phyloP scores from a whole-genome alignment of 1,284 basidiomycete species.

The Takashimella tepidaria region DNA sequence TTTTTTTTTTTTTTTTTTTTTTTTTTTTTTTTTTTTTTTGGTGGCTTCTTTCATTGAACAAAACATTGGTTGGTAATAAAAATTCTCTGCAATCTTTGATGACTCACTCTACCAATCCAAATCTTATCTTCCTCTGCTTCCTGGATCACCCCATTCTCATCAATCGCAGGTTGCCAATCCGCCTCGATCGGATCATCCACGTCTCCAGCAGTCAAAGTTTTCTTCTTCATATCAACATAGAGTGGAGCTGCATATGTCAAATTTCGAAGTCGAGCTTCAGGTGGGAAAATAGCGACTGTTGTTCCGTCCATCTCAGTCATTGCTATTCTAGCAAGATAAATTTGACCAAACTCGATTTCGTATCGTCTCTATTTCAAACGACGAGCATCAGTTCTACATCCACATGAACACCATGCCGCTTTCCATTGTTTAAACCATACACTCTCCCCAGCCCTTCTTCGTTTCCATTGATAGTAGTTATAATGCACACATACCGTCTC shows the following conservation, averaged over 20 bases:
- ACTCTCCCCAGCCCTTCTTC: neutral
- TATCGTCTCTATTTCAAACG: slow-evolving; percentile 68
- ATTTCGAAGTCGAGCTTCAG: slow-evolving; percentile 91
- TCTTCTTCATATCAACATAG: slow-evolving; percentile 93
- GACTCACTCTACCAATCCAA: slow-evolving; percentile 86
- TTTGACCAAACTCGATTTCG: slow-evolving; percentile 96
- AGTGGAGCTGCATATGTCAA: slow-evolving; percentile 75
- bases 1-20: too few relatives aligned
- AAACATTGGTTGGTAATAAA: too few relatives aligned
- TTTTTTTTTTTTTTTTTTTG: too few relatives aligned
- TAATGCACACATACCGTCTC: slow-evolving; percentile 50
- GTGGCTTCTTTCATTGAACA: too few relatives aligned
- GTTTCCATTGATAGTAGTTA: neutral
- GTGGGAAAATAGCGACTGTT: slow-evolving; percentile 90
- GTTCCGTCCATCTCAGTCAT: slow-evolving; percentile 95
- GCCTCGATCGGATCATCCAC: slow-evolving; percentile 66
- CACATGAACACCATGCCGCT: too few relatives aligned
- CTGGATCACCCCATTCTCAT: slow-evolving; percentile 60
- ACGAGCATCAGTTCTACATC: slow-evolving; percentile 6
- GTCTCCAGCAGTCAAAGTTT: slow-evolving; percentile 70
- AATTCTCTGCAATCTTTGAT: neutral
- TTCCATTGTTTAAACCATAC: too few relatives aligned
- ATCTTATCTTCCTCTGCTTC: slow-evolving; percentile 72
- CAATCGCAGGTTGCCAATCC: slow-evolving; percentile 63
- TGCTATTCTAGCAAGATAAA: slow-evolving; percentile 90